Evolutionary conservation across 345 rosid genomes (phyloP).

Genomic region (Citrus cavaleriei): DNA sequence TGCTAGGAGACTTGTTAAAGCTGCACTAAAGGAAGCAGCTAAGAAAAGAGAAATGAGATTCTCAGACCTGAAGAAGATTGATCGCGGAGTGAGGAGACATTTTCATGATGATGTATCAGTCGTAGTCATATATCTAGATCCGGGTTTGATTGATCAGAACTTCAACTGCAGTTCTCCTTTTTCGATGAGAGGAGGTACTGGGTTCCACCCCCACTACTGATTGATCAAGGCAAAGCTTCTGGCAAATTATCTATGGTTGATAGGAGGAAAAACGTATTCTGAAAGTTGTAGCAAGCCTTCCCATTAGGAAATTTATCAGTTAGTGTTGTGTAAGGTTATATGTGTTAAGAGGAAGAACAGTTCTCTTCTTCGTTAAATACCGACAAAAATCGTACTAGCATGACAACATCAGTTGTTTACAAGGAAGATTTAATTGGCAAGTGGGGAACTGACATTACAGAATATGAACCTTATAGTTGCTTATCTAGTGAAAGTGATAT

Average conservation of each 20-base stretch:
- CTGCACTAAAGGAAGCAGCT: slow-evolving; percentile 72
- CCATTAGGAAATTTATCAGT: background rate
- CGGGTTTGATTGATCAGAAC: background rate
- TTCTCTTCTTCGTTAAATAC: background rate
- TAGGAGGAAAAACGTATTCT: no score
- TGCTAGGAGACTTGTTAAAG: slow-evolving; percentile 62
- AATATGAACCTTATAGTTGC: background rate
- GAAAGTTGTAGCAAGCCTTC: background rate
- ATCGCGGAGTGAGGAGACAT: slow-evolving; percentile 66
- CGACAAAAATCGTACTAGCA: background rate
- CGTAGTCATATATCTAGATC: slow-evolving; percentile 47
- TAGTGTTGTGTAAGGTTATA: background rate
- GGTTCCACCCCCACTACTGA: background rate
- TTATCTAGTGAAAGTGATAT: background rate
- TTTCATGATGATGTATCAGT: slow-evolving; percentile 75
- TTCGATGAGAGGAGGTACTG: slow-evolving; percentile 53
- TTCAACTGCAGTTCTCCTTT: slow-evolving; percentile 22
- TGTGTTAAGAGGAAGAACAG: background rate
- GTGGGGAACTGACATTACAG: background rate
- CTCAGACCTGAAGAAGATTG: slow-evolving; percentile 60
- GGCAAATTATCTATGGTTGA: background rate
- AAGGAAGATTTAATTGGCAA: background rate
- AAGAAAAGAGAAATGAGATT: slow-evolving; percentile 84
- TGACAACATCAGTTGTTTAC: background rate
- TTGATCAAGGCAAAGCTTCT: background rate